Evolutionary conservation across 1,284 basidiomycete species (phyloP), one percentile per base, ranked within the genome.

Genomic region (Hymenochaete sp.): DNA sequence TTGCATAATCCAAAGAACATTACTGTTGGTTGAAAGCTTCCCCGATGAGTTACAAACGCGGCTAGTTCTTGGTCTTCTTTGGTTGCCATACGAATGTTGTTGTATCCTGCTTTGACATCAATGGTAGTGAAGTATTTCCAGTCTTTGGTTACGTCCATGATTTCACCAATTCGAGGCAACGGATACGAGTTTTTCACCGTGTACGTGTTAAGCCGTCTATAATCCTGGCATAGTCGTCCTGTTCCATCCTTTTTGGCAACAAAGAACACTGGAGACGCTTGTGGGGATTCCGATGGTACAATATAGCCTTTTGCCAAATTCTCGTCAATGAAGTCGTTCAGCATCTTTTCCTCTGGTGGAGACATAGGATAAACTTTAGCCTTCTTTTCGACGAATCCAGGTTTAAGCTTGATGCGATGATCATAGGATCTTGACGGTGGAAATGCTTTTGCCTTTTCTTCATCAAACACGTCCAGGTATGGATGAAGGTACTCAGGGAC

Each of bases 181-280:
- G 67, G 66, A 56, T 70, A 62, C 24, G 57, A 53, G 56, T 68
- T 57, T 47, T 67, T 67, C 36, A 53, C 51, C 2, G 64, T 66
- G 42, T 63, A 58, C 4, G 47, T 44, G 38, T 75, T 75, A 21
- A 74, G 58, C 7, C 59, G 57, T 0, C 63, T 53, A 52, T 68
- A 75, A 49, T 75, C 67, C 1, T 70, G 59, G 43, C 66, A 67
- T 0, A 70, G 58, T 0, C 63, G 53, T 0, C 66, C 51, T 0
- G 50, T 43, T 3, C 68, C 64, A 49, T 67, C 64, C 53, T 72
- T 73, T 54, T 73, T 73, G 38, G 60, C 59, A 24, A 70, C 62
- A 47, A 75, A 75, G 0, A 76, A 59, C 28, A 73, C 55, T 0
- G 67, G 67, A 0, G 69, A 53, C 0, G 56, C 63, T n/a, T 58